A percentile compares a stretch with the other conserved stretches of the same genome.
Conservation (phyloP, 2,329 filamentous ascomycete species). For the Basipetospora sp. region DNA sequence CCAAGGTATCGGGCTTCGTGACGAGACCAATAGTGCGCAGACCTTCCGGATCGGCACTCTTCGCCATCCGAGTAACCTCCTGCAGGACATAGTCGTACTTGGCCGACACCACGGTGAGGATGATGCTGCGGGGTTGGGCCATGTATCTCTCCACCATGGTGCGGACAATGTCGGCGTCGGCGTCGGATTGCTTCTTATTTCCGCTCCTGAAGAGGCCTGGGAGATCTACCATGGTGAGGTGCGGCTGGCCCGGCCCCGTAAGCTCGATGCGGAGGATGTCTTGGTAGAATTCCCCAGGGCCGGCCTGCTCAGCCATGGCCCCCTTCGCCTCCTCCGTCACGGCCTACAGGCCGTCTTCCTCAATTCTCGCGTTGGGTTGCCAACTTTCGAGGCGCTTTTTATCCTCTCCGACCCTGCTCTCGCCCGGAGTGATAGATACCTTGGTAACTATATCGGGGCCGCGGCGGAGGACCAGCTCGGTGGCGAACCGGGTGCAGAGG, state of each 20-base stretch:
- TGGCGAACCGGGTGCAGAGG: constrained; percentile 13
- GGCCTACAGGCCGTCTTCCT: constrained; percentile 14
- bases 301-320: constrained; percentile 10
- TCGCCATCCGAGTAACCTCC: constrained; percentile 17
- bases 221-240: constrained; percentile 32
- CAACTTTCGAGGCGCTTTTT: constrained; percentile 7
- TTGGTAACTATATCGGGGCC: neutral
- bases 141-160: constrained; percentile 26
- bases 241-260: constrained; percentile 12
- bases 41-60: constrained; percentile 18
- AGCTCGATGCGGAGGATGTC: constrained; percentile 14
- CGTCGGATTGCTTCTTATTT: constrained; percentile 18
- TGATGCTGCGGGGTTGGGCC: constrained; percentile 25
- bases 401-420: constrained; percentile 14
- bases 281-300: constrained; percentile 8
- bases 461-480: constrained; percentile 12
- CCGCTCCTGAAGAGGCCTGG: constrained; percentile 27
- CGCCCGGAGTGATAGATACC: constrained; percentile 14
- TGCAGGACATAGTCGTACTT: constrained; percentile 25
- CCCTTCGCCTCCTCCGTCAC: constrained; percentile 26
- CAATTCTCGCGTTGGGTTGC: neutral
- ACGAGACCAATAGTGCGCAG: constrained; percentile 27
- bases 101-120: constrained; percentile 28
- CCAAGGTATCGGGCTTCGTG: constrained; percentile 26
- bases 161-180: constrained; percentile 20